These are phyloP conservation scores for Cryphonectria radicalis DNA, from an alignment of 2,329 filamentous ascomycete species.

Conservation along the genomic window DNA sequence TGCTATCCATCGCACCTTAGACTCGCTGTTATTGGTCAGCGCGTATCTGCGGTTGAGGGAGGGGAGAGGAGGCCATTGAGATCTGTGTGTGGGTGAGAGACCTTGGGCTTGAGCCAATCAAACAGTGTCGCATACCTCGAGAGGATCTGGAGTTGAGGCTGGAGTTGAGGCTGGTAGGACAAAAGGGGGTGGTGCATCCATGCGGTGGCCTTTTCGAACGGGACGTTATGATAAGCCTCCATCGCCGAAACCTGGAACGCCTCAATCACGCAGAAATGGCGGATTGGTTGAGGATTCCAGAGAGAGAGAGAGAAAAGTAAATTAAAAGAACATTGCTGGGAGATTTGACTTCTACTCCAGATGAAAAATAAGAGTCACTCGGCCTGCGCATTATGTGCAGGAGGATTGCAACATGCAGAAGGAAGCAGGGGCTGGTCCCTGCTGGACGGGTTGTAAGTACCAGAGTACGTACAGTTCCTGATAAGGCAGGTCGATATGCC, in stretches of 20 bases:
- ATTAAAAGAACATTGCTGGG: background rate
- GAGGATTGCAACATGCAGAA: background rate
- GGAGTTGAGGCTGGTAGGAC: background rate
- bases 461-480: background rate
- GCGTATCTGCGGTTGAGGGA: background rate
- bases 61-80: background rate
- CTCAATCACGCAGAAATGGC: background rate
- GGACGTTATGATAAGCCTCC: slow-evolving; percentile 14
- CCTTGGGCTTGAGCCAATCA: background rate
- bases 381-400: background rate
- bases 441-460: background rate
- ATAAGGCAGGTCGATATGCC: background rate
- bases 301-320: background rate
- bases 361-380: background rate
- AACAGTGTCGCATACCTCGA: background rate
- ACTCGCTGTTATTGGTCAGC: slow-evolving; percentile 19
- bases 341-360: background rate
- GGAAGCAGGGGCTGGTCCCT: background rate
- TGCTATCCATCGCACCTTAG: slow-evolving; percentile 23
- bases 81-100: background rate
- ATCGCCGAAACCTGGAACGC: slow-evolving; percentile 2
- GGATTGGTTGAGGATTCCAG: background rate
- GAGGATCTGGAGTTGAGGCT: slow-evolving; percentile 1
- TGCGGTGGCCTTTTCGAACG: slow-evolving; percentile 6
- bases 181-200: slow-evolving; percentile 16